Percentiles rank a stretch among this genome's conserved stretches.
phyloP scores from a whole-genome alignment of 495 filamentous ascomycete species.

The Hypoxylon intermedium region DNA sequence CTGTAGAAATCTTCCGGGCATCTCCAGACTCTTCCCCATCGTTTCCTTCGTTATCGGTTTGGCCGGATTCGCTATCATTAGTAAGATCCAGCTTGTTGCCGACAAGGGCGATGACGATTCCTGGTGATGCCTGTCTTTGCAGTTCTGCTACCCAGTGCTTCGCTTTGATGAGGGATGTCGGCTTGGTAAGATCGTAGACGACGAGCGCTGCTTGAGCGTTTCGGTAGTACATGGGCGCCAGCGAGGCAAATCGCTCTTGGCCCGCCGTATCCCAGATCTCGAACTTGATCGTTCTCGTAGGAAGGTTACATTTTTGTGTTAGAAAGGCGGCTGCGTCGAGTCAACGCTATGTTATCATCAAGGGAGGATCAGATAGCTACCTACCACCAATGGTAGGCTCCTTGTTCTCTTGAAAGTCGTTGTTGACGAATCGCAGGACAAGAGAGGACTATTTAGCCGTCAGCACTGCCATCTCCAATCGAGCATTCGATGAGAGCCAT shows the following conservation, averaged over 20 bases:
- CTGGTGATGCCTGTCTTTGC: conserved; percentile 94
- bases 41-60: conserved; percentile 50
- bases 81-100: conserved; percentile 96
- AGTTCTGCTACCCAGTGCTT: conserved; percentile 99
- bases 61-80: conserved; percentile 59
- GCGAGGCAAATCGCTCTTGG: conserved; percentile 95
- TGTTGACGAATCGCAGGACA: conserved; percentile 97
- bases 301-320: conserved; percentile 97
- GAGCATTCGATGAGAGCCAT: conserved; percentile 31
- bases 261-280: conserved; percentile 99
- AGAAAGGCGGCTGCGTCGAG: conserved; percentile 82
- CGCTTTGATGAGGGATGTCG: conserved; percentile 91
- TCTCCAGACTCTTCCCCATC: conserved; percentile 73
- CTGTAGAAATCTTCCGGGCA: conserved; percentile 83
- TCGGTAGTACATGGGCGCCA: conserved; percentile 99
- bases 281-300: conserved; percentile 96
- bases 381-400: conserved; percentile 98
- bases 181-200: conserved; percentile 98
- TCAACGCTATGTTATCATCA: conserved; percentile 1
- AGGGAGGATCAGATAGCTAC: conserved; percentile 37
- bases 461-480: conserved; percentile 26
- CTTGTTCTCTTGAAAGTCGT: conserved; percentile 99
- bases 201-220: conserved; percentile 98
- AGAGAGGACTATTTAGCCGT: conserved; percentile 78
- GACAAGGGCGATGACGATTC: conserved; percentile 96